Evolutionary conservation across 306 rosid species (phyloP).

Genomic region (Quillaja saponaria): DNA sequence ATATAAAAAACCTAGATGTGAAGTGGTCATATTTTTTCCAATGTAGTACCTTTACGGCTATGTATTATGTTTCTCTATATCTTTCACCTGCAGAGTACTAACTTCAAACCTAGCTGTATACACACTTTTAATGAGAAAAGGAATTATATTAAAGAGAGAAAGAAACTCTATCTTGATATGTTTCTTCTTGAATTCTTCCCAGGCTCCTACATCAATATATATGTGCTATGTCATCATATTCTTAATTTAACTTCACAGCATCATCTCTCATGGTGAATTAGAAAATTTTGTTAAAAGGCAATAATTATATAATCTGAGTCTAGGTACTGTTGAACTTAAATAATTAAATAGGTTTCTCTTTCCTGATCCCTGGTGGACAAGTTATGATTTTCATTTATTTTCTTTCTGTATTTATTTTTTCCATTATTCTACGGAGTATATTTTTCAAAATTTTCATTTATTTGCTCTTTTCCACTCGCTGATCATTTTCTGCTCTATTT

Average conservation of each 20-base stretch:
- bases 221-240: neutral
- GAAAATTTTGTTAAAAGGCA: conserved; percentile 12
- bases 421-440: conserved; percentile 16
- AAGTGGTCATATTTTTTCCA: too few species aligned
- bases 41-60: too few species aligned
- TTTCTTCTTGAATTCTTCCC: too few species aligned
- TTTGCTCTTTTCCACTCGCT: conserved; percentile 8
- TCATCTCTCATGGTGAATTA: conserved; percentile 1
- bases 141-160: neutral
- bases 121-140: neutral
- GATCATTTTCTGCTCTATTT: conserved; percentile 26
- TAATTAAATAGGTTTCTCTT: conserved; percentile 2
- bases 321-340: conserved; percentile 8
- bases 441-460: conserved; percentile 2
- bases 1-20: too few species aligned
- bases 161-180: too few species aligned
- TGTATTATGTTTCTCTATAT: too few species aligned
- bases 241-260: conserved; percentile 10
- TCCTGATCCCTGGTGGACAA: conserved; percentile 6
- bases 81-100: too few species aligned
- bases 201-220: neutral
- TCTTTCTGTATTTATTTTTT: conserved; percentile 16
- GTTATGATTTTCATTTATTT: conserved; percentile 1
- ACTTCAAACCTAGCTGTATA: too few species aligned
- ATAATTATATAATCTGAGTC: neutral